Percentiles rank a stretch among this genome's conserved stretches.
Evolutionary conservation across 1,284 basidiomycete species (phyloP).

Genomic region (Agaricales sp.): DNA sequence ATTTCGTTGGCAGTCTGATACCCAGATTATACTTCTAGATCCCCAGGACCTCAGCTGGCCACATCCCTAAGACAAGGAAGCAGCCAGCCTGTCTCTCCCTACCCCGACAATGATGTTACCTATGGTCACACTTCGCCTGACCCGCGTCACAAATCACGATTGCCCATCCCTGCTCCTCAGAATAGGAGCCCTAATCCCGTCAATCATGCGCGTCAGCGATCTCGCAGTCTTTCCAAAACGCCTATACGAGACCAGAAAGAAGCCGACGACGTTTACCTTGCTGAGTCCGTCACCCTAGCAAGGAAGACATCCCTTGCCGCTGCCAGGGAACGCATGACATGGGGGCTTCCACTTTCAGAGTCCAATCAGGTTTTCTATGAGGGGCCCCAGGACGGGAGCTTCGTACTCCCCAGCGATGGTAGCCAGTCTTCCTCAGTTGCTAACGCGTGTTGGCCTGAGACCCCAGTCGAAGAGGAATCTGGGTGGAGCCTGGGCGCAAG

Average conservation of each 20-base stretch:
- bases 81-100: neutral
- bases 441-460: neutral
- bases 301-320: conserved; percentile 1
- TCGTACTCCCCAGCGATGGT: neutral
- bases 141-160: neutral
- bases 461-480: neutral
- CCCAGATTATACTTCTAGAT: too few relatives aligned
- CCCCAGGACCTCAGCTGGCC: too few relatives aligned
- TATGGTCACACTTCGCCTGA: neutral
- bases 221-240: neutral
- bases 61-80: too few relatives aligned
- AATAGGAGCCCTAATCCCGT: too few relatives aligned
- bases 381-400: neutral
- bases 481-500: neutral
- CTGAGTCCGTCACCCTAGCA: neutral
- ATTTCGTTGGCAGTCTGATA: too few relatives aligned
- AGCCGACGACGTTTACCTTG: neutral
- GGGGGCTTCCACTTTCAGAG: neutral
- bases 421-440: neutral
- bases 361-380: neutral
- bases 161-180: neutral
- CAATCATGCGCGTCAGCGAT: too few relatives aligned
- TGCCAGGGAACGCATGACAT: neutral
- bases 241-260: neutral
- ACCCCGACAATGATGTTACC: neutral